phyloP scores from a whole-genome alignment of 1,284 basidiomycete genomes.

The Cryptococcus sp. region DNA sequence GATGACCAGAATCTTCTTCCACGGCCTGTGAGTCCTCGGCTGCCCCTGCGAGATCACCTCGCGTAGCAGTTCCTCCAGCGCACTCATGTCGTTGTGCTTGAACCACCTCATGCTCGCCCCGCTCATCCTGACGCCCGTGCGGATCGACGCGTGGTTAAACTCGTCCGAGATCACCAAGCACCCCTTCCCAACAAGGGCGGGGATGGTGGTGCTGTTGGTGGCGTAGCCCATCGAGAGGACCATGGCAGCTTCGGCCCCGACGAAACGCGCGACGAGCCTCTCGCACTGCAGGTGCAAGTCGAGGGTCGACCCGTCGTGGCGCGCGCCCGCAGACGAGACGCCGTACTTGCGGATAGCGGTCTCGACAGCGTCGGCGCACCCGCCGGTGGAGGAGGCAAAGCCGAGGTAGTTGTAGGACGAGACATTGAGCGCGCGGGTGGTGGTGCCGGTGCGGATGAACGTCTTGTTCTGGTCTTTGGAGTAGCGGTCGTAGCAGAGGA shows the following conservation, averaged over 20 bases:
- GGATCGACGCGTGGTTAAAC: conserved; percentile 92
- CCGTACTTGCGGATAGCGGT: conserved; percentile 75
- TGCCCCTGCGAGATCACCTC: conserved; percentile 97
- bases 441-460: conserved; percentile 72
- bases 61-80: conserved; percentile 73
- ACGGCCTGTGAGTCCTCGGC: conserved; percentile 93
- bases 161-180: conserved; percentile 97
- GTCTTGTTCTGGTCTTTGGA: conserved; percentile 79
- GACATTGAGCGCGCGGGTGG: conserved; percentile 88
- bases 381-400: conserved; percentile 89
- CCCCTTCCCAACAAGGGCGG: conserved; percentile 85
- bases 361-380: conserved; percentile 90
- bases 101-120: conserved; percentile 88
- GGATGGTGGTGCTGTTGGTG: conserved; percentile 94
- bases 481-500: conserved; percentile 78
- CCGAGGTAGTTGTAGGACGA: conserved; percentile 99
- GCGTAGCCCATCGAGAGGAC: conserved; percentile 97
- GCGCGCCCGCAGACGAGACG: conserved; percentile 69
- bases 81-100: conserved; percentile 94
- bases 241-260: conserved; percentile 83
- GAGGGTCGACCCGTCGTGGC: conserved; percentile 76
- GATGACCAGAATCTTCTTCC: conserved; percentile 96
- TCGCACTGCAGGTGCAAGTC: conserved; percentile 83
- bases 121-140: conserved; percentile 84
- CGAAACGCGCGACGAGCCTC: conserved; percentile 81